Conservation (phyloP, 2,329 filamentous ascomycete species). For the Exophiala sp. region DNA sequence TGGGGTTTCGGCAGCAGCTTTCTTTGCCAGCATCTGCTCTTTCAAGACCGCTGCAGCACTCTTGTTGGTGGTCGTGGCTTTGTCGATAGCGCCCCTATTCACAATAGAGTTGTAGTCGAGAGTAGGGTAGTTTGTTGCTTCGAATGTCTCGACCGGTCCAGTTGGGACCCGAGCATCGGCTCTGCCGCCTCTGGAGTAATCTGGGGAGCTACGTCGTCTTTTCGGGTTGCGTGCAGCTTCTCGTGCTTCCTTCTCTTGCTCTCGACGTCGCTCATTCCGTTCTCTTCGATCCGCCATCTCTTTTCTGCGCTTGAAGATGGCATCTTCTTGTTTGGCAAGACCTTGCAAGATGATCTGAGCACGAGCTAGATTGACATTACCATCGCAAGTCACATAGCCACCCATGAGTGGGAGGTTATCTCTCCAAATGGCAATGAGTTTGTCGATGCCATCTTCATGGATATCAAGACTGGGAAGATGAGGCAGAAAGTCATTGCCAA, state of each 20-base stretch:
- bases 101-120: slow-evolving; percentile 86
- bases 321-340: slow-evolving; percentile 85
- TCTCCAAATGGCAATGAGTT: slow-evolving; percentile 92
- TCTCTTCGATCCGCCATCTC: slow-evolving; percentile 79
- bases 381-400: slow-evolving; percentile 93
- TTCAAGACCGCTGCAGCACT: slow-evolving; percentile 87
- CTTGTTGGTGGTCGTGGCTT: slow-evolving; percentile 80
- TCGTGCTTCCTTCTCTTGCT: slow-evolving; percentile 58
- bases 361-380: slow-evolving; percentile 76
- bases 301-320: slow-evolving; percentile 82
- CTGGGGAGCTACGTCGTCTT: slow-evolving; percentile 44
- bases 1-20: slow-evolving; percentile 29
- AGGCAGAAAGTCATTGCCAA: slow-evolving; percentile 95
- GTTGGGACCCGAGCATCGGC: slow-evolving; percentile 32
- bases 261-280: slow-evolving; percentile 71
- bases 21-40: slow-evolving; percentile 59
- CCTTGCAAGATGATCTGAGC: slow-evolving; percentile 84
- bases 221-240: slow-evolving; percentile 39
- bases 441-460: slow-evolving; percentile 93
- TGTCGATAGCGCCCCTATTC: slow-evolving; percentile 60
- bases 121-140: slow-evolving; percentile 31
- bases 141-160: slow-evolving; percentile 38
- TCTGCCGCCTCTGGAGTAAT: slow-evolving; percentile 33
- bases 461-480: slow-evolving; percentile 97
- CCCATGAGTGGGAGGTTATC: slow-evolving; percentile 88